phyloP scores from a whole-genome alignment of 164 flowering plant species.

The Magnolia changhungtana region DNA sequence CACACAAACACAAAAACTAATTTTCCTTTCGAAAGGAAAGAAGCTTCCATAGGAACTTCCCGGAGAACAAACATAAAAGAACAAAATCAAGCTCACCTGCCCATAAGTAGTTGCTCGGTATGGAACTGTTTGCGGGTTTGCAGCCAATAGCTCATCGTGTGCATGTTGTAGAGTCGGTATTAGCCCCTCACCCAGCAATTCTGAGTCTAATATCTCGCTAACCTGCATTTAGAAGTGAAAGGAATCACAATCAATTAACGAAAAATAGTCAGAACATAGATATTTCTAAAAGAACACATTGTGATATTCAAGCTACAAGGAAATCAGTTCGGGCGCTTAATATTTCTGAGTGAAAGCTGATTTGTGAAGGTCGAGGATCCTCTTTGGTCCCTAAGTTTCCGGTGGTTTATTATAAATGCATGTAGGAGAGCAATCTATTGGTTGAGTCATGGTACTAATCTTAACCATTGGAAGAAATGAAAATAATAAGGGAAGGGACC shows the following conservation, averaged over 20 bases:
- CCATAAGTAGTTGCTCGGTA: conserved; percentile 75
- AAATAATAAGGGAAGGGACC: too few species aligned
- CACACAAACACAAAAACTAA: too few species aligned
- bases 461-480: too few species aligned
- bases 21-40: neutral
- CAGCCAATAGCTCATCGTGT: conserved; percentile 71
- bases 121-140: conserved; percentile 74
- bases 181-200: conserved; percentile 88
- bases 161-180: conserved; percentile 95
- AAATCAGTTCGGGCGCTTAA: neutral
- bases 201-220: conserved; percentile 99
- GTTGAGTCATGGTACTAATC: too few species aligned
- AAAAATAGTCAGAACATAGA: neutral
- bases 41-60: neutral
- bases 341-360: neutral
- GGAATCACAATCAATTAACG: neutral
- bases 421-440: too few species aligned
- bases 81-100: conserved; percentile 47
- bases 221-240: conserved; percentile 46
- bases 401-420: too few species aligned
- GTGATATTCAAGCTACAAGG: neutral
- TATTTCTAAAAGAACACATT: neutral
- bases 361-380: too few species aligned
- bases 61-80: neutral
- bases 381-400: too few species aligned